Percentiles rank a stretch among this genome's conserved stretches.
Conservation (phyloP, 441 rosid genomes). For the Corymbia calophylla region DNA sequence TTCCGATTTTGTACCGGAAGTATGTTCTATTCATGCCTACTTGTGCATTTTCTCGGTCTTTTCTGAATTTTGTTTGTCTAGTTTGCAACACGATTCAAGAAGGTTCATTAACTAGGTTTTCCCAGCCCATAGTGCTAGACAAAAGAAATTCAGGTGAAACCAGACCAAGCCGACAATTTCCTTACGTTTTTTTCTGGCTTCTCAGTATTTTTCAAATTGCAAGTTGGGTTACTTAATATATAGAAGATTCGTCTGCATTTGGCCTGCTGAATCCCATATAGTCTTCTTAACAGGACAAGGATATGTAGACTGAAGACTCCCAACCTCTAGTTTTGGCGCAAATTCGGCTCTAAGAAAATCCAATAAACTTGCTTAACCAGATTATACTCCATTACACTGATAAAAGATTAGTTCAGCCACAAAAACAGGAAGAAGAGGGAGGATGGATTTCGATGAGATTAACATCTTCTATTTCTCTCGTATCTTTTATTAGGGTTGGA, state of each 20-base stretch:
- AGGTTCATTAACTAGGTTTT: background rate
- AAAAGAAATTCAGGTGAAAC: background rate
- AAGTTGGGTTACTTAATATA: background rate
- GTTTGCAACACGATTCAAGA: background rate
- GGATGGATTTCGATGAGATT: background rate
- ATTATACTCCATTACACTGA: background rate
- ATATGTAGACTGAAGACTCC: background rate
- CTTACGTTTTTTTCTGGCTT: background rate
- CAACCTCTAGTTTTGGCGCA: background rate
- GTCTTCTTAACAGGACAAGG: background rate
- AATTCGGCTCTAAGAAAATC: background rate
- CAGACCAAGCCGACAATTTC: background rate
- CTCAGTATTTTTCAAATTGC: background rate
- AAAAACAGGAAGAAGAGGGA: background rate
- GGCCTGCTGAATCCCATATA: background rate
- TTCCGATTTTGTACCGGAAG: conserved; percentile 46
- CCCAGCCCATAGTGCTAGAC: background rate
- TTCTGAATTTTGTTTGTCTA: background rate
- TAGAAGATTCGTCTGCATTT: background rate
- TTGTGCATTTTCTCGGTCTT: background rate
- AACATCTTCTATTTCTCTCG: background rate
- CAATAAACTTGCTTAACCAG: background rate
- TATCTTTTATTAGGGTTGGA: conserved; percentile 22
- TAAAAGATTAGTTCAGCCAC: background rate
- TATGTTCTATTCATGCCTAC: conserved; percentile 1